Percentiles rank a stretch among this genome's conserved stretches.
Evolutionary conservation across 495 filamentous ascomycete species (phyloP).

Genomic region (Aspergillus conjunctus): DNA sequence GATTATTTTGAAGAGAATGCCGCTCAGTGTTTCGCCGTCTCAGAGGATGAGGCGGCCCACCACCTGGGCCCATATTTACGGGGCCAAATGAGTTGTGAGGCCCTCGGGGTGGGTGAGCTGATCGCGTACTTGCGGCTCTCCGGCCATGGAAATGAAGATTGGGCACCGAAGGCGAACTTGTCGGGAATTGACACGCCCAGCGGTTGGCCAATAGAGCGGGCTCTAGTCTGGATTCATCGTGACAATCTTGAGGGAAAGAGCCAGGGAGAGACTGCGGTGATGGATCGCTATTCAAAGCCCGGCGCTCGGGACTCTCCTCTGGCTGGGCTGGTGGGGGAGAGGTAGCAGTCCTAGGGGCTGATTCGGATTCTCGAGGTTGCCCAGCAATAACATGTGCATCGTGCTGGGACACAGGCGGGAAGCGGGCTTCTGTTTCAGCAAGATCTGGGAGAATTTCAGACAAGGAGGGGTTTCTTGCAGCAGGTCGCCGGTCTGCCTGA

Average conservation of each 20-base stretch:
- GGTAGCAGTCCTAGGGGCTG: not conserved
- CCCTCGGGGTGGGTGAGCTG: conserved; percentile 20
- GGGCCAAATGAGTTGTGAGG: conserved; percentile 29
- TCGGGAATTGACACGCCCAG: not conserved
- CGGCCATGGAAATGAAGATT: conserved; percentile 17
- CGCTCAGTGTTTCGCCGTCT: conserved; percentile 38
- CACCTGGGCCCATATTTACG: conserved; percentile 1
- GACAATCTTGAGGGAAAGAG: conserved; percentile 23
- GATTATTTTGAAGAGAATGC: conserved; percentile 24
- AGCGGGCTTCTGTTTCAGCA: conserved; percentile 33
- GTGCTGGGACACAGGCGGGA: conserved; percentile 49
- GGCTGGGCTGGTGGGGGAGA: not conserved
- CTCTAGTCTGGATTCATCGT: not conserved
- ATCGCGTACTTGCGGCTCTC: conserved; percentile 32
- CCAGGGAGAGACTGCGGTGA: conserved; percentile 14
- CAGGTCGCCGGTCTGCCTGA: conserved; percentile 10
- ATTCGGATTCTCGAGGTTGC: conserved; percentile 16
- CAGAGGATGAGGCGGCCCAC: conserved; percentile 14
- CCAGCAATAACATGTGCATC: conserved; percentile 44
- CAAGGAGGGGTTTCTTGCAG: not conserved
- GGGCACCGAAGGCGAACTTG: not conserved
- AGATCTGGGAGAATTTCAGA: conserved; percentile 25
- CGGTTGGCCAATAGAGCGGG: not conserved
- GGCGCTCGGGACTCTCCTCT: not conserved
- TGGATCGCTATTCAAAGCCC: not conserved